phyloP scores from a whole-genome alignment of 768 basidiomycete species.

The Mycena vitilis region DNA sequence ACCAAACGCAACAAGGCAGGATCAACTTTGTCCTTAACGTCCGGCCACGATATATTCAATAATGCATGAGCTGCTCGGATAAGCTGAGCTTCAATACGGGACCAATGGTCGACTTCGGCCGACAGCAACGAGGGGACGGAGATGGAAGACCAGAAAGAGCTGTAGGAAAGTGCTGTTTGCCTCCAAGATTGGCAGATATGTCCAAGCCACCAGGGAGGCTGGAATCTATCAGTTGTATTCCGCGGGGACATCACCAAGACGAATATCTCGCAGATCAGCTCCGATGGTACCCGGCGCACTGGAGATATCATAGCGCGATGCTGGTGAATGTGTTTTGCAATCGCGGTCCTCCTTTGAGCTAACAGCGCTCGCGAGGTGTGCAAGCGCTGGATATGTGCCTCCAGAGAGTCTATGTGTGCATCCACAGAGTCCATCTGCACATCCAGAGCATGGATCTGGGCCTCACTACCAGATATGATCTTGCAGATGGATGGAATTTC shows the following conservation, averaged over 20 bases:
- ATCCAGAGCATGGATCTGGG: no score
- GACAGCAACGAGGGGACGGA: not conserved
- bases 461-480: not conserved
- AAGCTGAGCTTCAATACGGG: not conserved
- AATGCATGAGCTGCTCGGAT: not conserved
- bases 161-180: not conserved
- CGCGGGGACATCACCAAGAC: no score
- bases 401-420: not conserved
- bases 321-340: not conserved
- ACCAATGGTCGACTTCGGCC: no score
- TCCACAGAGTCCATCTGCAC: not conserved
- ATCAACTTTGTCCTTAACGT: not conserved
- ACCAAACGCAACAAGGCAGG: not conserved
- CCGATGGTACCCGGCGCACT: conserved; percentile 3
- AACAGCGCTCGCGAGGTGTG: not conserved
- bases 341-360: not conserved
- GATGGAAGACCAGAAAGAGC: not conserved
- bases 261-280: conserved; percentile 15
- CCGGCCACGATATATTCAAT: not conserved
- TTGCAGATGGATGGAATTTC: not conserved
- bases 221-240: no score
- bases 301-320: not conserved
- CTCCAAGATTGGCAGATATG: conserved; percentile 5
- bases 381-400: not conserved
- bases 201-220: not conserved